Base-by-base conservation (phyloP, 345 rosid species). In the Populus euphratica region DNA sequence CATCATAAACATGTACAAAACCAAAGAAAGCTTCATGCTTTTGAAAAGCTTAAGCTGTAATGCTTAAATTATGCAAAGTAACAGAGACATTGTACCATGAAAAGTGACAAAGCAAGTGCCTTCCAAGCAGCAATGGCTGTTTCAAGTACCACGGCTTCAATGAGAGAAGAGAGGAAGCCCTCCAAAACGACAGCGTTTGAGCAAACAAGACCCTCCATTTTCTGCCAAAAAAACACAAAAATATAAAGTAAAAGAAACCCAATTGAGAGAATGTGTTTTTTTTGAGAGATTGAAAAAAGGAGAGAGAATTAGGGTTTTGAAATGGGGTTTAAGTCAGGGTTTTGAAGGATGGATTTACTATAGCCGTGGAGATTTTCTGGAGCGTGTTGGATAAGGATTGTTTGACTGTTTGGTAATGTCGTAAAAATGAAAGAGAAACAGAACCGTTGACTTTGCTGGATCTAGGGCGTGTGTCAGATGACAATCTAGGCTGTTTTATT, bases 121-220 rank as follows among this genome's bases (percentile, higher is more conserved):
- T 85, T 84, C 16, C 82, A 50, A 21, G 84, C 87, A 61, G 74
- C 79, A 83, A 75, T 76, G 79, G 82, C 86, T 4, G 88, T 70
- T 77, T 89, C 81, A 41, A 78, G 81, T 35, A 73, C 78, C 63
- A 73, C 33, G 70, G 78, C 78, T 86, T 84, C 86, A 76, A 81
- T 69, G 18, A 80, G 72, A 39, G 81, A 79, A 76, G 76, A 29
- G 50, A 82, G 7, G 25, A 83, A 54, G 61, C 69, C 69, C 70
- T 72, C 76, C 33, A 70, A 43, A 59, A 80, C 73, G 77, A 77
- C 78, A 8, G 70, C 80, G 73, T 66, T 68, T n/a, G 72, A 73
- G 74, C 73, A 56, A 20, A 79, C 39, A 36, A 68, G 76, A 69
- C 70, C 64, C 65, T 75, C 81, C 79, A 76, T 77, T 52, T n/a